Evolutionary conservation across 1,284 basidiomycete species (phyloP), one percentile per base, ranked within the genome.

Genomic region (Microbotryum scabiosae): DNA sequence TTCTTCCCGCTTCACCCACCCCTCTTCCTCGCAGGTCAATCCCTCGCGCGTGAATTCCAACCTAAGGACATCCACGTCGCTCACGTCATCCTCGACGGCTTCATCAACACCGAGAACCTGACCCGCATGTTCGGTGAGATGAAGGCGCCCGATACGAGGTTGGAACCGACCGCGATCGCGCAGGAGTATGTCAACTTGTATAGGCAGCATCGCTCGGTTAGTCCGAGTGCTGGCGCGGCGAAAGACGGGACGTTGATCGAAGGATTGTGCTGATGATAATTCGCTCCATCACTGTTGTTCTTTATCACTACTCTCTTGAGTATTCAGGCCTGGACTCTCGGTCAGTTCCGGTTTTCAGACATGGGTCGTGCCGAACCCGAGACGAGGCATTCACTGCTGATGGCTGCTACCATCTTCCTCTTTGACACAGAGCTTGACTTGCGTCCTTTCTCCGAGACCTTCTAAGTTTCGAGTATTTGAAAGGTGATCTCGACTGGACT

Each of bases 41-140:
- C 49, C 3, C 54, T 68, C 51, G 66, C 66, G 4, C 65, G 75
- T 14, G 77, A 78, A 65, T 78, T 77, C 59, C 75, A 74, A 2
- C 73, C 75, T 0, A 60, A 76, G 57, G 76, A 75, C 1, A 62
- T 79, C 8, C 77, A 79, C 56, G 77, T 78, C 16, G 69, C 71
- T 3, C 76, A 78, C 66, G 70, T 74, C 30, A 67, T 78, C 30
- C 61, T 78, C 14, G 78, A 78, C 57, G 77, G 76, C 36, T 9
- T 67, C 21, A 65, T 68, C 56, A 61, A 66, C 26, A 67, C 68
- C 4, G 62, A 65, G 5, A 41, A 61, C 5, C 51, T 68, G 4
- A 51, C 41, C 16, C 52, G 53, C 25, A 45, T 49, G 51, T 44
- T 54, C n/a, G 62, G 62, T 18, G 5, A 41, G 73, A 76, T 75